Evolutionary conservation across 805 yeast genomes (phyloP).

Genomic region (Alloascoidea africana): DNA sequence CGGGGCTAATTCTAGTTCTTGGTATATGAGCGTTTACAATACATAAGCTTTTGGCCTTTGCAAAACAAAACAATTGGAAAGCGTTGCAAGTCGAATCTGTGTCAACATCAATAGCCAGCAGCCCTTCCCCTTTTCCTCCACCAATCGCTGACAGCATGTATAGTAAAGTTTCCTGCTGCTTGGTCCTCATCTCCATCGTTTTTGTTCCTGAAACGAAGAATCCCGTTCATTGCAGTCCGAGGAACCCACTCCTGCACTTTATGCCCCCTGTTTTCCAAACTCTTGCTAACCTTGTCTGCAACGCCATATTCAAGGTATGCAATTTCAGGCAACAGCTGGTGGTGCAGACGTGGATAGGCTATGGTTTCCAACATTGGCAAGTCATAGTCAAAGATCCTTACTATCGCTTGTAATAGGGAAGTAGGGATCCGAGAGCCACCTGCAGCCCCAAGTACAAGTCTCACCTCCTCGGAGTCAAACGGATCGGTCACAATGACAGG

Average conservation of each 20-base stretch:
- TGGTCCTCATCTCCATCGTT: slow-evolving; percentile 14
- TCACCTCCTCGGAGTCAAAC: slow-evolving; percentile 28
- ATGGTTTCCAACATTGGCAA: slow-evolving; percentile 51
- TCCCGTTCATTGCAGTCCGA: slow-evolving; percentile 44
- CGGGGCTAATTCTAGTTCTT: too few species aligned
- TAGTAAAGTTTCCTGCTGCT: slow-evolving; percentile 21
- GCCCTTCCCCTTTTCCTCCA: slow-evolving; percentile 82
- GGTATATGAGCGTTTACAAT: too few species aligned
- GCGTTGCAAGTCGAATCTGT: too few species aligned
- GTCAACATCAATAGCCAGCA: slow-evolving; percentile 48
- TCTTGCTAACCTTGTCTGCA: slow-evolving; percentile 20
- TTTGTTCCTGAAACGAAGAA: slow-evolving; percentile 19
- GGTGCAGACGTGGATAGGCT: slow-evolving; percentile 75
- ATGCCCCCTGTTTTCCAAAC: slow-evolving; percentile 34
- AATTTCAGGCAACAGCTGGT: slow-evolving; percentile 69
- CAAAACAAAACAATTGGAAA: too few species aligned
- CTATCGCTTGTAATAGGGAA: slow-evolving; percentile 66
- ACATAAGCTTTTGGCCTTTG: too few species aligned
- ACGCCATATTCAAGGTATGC: slow-evolving; percentile 45
- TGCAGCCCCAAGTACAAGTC: slow-evolving; percentile 75
- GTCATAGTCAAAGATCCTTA: slow-evolving; percentile 44
- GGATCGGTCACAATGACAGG: slow-evolving; percentile 53
- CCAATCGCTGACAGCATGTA: slow-evolving; percentile 74
- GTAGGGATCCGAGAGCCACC: slow-evolving; percentile 88
- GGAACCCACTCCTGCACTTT: slow-evolving; percentile 24